These are phyloP conservation scores for Rauvolfia tetraphylla DNA, from an alignment of 257 asterid species.

Conservation along the genomic window DNA sequence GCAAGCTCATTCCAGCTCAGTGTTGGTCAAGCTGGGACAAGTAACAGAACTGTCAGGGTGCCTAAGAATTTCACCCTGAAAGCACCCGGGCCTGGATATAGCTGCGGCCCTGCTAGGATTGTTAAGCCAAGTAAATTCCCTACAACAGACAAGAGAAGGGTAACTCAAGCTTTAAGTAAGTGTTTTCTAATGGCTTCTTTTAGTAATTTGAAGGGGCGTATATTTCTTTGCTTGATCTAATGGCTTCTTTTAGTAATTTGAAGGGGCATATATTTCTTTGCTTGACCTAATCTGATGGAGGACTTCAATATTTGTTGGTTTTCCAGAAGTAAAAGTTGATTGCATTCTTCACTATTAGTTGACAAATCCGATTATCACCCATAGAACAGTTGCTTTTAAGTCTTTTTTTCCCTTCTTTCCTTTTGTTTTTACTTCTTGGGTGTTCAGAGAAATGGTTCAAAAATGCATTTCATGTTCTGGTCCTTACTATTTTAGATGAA, in stretches of 20 bases:
- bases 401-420: no score
- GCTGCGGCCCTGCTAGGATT: constrained; percentile 44
- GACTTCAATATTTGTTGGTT: neutral
- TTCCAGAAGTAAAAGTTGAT: neutral
- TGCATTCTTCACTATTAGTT: neutral
- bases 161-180: constrained; percentile 62
- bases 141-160: constrained; percentile 40
- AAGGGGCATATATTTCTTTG: neutral
- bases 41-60: constrained; percentile 35
- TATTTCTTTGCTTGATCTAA: neutral
- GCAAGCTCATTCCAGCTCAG: constrained; percentile 38
- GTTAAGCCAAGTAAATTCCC: constrained; percentile 37
- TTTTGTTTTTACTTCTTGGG: neutral
- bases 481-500: neutral
- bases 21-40: constrained; percentile 51
- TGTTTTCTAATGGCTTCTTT: neutral
- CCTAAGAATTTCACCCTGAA: constrained; percentile 50
- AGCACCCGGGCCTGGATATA: constrained; percentile 53
- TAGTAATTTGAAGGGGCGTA: neutral
- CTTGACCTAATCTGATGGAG: neutral
- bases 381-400: neutral
- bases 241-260: neutral
- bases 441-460: neutral
- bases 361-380: neutral
- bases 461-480: neutral